Percentiles rank a stretch among this genome's conserved stretches.
These are phyloP conservation scores for Triangularia verruculosa DNA, from an alignment of 2,329 filamentous ascomycete species.

Conservation along the genomic window DNA sequence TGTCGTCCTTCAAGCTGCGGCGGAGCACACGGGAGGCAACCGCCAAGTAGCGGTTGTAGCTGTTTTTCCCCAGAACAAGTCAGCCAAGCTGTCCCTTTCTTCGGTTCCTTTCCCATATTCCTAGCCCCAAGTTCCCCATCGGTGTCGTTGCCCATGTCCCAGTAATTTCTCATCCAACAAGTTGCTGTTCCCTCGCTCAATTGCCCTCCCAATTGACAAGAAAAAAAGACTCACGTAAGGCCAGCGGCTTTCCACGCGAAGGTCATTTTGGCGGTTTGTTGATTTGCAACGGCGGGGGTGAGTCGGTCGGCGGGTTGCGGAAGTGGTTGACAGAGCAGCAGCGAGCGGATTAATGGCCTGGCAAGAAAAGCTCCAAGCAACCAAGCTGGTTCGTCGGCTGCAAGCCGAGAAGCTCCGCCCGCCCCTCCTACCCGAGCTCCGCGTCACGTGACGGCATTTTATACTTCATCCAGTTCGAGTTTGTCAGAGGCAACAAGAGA, in stretches of 20 bases:
- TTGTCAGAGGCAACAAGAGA: no score
- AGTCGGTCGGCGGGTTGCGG: conserved; percentile 33
- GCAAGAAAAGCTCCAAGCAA: background rate
- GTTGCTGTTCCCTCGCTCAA: background rate
- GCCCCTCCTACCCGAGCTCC: conserved; percentile 15
- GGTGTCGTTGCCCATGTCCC: background rate
- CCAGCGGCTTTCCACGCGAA: conserved; percentile 98
- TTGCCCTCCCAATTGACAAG: background rate
- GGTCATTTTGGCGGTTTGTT: conserved; percentile 69
- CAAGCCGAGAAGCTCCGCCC: conserved; percentile 29
- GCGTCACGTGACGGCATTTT: conserved; percentile 27
- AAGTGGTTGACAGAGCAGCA: conserved; percentile 8
- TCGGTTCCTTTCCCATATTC: background rate
- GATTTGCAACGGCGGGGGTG: conserved; percentile 1
- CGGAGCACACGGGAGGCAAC: conserved; percentile 93
- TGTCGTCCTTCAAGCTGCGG: conserved; percentile 93
- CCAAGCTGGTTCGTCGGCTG: conserved; percentile 1
- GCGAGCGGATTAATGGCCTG: conserved; percentile 21
- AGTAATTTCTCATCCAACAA: background rate
- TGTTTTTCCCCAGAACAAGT: conserved; percentile 40
- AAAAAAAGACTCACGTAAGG: conserved; percentile 69
- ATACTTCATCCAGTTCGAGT: no score
- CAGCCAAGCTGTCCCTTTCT: conserved; percentile 8
- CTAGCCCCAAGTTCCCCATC: background rate
- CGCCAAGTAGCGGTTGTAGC: conserved; percentile 99